Evolutionary conservation across 164 flowering plant species (phyloP), one percentile per base, ranked within the genome.

Genomic region (Akebia trifoliata): DNA sequence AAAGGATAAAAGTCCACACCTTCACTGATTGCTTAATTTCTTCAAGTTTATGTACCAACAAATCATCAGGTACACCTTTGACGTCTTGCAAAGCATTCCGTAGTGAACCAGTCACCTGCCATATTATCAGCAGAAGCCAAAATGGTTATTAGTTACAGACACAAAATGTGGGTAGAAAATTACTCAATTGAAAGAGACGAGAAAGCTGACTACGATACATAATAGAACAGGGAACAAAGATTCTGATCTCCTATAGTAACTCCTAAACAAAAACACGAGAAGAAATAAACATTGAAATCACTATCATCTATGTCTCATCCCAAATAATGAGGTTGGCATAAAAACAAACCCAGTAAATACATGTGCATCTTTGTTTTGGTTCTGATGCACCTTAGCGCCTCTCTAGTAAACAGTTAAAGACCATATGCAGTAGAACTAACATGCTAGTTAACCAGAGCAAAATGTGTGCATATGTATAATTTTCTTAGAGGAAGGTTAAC

Each of bases 11-110:
- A 46, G 22, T 21, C 5, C 65, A 15, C 31, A 86, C 96, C 93
- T 86, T 79, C 6, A 88, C 83, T 54, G 96, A 82, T 70, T 66
- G 76, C 28, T 66, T 79, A 57, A 88, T 80, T 77, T 88, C 96
- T 21, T 88, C 93, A 44, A 88, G 74, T 61, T 80, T 88, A 57
- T 81, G 65, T 31, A 88, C 67, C 54, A 88, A 62, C 62, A 81
- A n/a, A 52, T 78, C 89, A 44, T 74, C 69, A 29, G 78, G 71
- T 24, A 72, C 8, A 22, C 69, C 64, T 70, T 80, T 78, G 42
- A 56, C 70, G 56, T 79, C 87, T 29, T 44, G 38, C 24, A 73
- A 56, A 39, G 67, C 12, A 61, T 56, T 59, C 37, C 35, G 61
- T 15, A 79, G 81, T 36, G 88, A 82, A 49, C 60, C 69, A 24